Evolutionary conservation across 768 basidiomycete genomes (phyloP).

Genomic region (Fomitopsis serialis): DNA sequence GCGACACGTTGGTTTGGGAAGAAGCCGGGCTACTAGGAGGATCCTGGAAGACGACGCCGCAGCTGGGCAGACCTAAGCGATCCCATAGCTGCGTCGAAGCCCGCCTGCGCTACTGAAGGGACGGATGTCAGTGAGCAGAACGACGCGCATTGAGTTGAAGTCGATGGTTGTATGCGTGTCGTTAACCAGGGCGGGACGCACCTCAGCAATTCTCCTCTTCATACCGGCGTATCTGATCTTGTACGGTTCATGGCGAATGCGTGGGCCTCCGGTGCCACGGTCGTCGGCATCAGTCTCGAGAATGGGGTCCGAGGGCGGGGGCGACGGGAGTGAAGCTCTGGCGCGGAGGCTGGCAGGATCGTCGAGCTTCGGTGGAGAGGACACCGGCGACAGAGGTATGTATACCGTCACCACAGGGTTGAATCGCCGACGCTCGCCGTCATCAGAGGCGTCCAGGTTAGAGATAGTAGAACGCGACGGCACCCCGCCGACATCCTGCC

Average conservation of each 20-base stretch:
- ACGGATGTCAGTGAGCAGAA: neutral
- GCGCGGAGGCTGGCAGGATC: neutral
- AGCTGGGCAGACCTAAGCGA: constrained; percentile 22
- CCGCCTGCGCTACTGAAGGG: constrained; percentile 26
- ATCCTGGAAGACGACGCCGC: constrained; percentile 22
- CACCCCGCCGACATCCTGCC: too few species aligned
- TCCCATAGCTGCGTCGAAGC: constrained; percentile 17
- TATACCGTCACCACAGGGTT: neutral
- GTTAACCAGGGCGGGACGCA: neutral
- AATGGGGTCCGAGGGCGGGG: neutral
- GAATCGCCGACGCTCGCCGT: neutral
- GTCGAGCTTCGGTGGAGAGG: neutral
- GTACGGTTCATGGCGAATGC: constrained; percentile 1
- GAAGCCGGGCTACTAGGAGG: neutral
- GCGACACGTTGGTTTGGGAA: neutral
- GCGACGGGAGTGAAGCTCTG: too few species aligned
- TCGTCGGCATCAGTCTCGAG: neutral
- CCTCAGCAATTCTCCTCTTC: constrained; percentile 7
- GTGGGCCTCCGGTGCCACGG: neutral
- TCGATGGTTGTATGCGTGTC: neutral
- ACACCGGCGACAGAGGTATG: neutral
- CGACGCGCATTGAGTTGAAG: neutral
- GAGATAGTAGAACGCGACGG: too few species aligned
- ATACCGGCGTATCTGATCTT: constrained; percentile 4
- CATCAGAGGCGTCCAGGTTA: too few species aligned